phyloP scores from a whole-genome alignment of 2,329 filamentous ascomycete genomes.

The Orbilia brochopaga region DNA sequence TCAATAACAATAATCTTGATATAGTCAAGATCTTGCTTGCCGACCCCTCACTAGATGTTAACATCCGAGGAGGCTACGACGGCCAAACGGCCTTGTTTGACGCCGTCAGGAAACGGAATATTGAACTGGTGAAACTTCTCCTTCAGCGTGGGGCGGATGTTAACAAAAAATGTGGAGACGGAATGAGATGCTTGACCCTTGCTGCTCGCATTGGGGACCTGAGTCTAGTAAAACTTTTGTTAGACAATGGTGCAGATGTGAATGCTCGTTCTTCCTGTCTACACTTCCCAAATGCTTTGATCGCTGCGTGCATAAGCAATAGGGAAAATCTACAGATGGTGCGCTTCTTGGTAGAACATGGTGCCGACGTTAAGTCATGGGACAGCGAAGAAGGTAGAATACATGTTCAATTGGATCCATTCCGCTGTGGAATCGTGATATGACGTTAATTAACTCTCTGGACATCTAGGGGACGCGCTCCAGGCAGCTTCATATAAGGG shows the following conservation, averaged over 20 bases:
- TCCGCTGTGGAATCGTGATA: no score
- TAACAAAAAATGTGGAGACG: slow-evolving; percentile 15
- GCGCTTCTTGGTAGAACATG: slow-evolving; percentile 14
- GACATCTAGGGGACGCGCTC: slow-evolving; percentile 23
- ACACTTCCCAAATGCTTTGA: neutral
- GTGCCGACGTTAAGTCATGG: slow-evolving; percentile 14
- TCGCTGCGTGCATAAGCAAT: neutral
- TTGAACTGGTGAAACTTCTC: slow-evolving; percentile 11
- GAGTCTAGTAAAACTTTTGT: slow-evolving; percentile 10
- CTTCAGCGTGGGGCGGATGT: slow-evolving; percentile 13
- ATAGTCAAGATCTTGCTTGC: slow-evolving; percentile 8
- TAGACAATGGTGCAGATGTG: slow-evolving; percentile 16
- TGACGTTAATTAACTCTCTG: neutral
- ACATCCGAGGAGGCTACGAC: slow-evolving; percentile 13
- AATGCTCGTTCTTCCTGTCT: neutral
- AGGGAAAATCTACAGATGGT: slow-evolving; percentile 6
- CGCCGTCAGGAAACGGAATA: neutral
- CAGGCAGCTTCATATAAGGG: slow-evolving; percentile 12
- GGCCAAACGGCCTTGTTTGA: slow-evolving; percentile 8
- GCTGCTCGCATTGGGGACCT: slow-evolving; percentile 3
- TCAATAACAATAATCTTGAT: slow-evolving; percentile 9
- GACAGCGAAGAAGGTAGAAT: slow-evolving; percentile 3
- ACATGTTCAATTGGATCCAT: no score
- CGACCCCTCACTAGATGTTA: slow-evolving; percentile 22
- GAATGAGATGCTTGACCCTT: neutral